phyloP scores from a whole-genome alignment of 306 rosid genomes.

The Corylus americana region DNA sequence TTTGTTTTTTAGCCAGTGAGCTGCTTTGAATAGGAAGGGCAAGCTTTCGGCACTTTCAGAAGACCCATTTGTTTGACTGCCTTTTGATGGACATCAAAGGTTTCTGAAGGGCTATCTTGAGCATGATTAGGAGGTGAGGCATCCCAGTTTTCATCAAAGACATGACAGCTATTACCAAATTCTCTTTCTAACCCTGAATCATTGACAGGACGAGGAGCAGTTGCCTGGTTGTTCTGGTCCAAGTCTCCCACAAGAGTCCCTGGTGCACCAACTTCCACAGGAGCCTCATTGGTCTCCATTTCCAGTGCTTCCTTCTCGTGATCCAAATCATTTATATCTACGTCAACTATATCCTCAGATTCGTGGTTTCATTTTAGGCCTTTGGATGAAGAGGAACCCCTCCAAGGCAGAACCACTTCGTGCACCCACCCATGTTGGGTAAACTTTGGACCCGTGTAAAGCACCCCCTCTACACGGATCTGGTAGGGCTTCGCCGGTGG shows the following conservation, averaged over 20 bases:
- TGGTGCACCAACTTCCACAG: constrained; percentile 23
- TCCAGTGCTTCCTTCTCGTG: constrained; percentile 15
- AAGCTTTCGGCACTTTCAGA: constrained; percentile 1
- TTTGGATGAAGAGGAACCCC: no score
- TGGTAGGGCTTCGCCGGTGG: no score
- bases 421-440: no score
- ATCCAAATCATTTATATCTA: constrained; percentile 20
- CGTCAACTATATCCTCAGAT: constrained; percentile 3
- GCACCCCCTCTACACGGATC: no score
- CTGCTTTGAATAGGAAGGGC: neutral
- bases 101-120: neutral
- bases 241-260: constrained; percentile 24
- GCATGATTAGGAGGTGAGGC: neutral
- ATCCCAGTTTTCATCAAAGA: constrained; percentile 8
- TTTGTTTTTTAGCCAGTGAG: no score
- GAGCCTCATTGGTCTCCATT: constrained; percentile 16
- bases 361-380: neutral
- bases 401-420: no score
- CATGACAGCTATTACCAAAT: neutral
- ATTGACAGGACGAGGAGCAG: neutral
- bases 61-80: constrained; percentile 15
- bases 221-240: constrained; percentile 19
- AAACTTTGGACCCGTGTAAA: no score
- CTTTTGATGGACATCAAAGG: neutral
- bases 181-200: neutral